Evolutionary conservation across 2,329 filamentous ascomycete species (phyloP).

Genomic region (Metarhizium robertsii): DNA sequence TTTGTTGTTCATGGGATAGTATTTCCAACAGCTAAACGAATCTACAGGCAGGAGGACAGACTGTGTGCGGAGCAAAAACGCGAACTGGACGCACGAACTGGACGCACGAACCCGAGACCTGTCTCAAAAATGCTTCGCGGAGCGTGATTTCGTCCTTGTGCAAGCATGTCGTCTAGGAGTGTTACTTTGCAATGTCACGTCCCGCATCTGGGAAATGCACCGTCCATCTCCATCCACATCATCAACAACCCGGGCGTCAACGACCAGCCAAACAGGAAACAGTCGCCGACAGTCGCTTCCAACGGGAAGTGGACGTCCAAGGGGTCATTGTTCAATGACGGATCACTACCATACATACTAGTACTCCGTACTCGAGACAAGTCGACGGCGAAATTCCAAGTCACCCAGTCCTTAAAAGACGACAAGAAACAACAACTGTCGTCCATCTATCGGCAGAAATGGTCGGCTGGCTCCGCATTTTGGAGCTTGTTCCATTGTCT

Average conservation of each 20-base stretch:
- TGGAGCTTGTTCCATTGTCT: not conserved
- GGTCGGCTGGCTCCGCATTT: not conserved
- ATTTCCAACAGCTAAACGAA: not conserved
- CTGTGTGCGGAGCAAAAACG: not conserved
- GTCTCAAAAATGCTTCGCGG: not conserved
- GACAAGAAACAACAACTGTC: not conserved
- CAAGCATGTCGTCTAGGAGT: not conserved
- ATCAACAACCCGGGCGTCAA: not conserved
- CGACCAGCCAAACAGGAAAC: too few species aligned
- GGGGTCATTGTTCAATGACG: not conserved
- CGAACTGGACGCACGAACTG: not conserved
- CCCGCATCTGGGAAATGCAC: not conserved
- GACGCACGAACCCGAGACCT: not conserved
- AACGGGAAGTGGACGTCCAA: not conserved
- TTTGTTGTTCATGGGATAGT: not conserved
- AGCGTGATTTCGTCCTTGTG: not conserved
- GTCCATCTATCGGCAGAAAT: too few species aligned
- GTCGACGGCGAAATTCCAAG: not conserved
- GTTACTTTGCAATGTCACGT: conserved; percentile 3
- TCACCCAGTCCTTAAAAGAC: not conserved
- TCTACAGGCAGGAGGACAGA: not conserved
- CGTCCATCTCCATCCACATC: not conserved
- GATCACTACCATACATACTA: too few species aligned
- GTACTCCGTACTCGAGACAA: not conserved
- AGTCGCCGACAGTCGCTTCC: not conserved